These are phyloP conservation scores for Penicillium crystallinum DNA, from an alignment of 495 filamentous ascomycete genomes.

Conservation along the genomic window DNA sequence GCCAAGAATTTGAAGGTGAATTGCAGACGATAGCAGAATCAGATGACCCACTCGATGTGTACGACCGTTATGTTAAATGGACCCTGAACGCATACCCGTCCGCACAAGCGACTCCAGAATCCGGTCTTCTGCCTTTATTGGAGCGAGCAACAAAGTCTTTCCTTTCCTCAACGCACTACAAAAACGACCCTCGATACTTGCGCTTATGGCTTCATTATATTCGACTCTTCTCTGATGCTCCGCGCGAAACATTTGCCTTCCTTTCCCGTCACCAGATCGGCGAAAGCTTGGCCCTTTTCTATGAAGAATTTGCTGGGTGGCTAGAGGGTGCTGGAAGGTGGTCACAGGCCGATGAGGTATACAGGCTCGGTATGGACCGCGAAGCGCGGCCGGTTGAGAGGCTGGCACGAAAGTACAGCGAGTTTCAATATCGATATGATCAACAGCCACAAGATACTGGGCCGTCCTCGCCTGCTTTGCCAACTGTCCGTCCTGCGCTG, in stretches of 20 bases:
- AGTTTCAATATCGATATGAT: conserved; percentile 78
- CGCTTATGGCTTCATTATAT: conserved; percentile 94
- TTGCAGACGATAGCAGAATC: conserved; percentile 71
- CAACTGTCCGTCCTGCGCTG: conserved; percentile 75
- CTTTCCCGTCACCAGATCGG: conserved; percentile 83
- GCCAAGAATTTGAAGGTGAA: conserved; percentile 83
- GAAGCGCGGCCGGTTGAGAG: conserved; percentile 81
- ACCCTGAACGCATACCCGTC: conserved; percentile 92
- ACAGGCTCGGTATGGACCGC: conserved; percentile 76
- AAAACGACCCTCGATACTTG: conserved; percentile 89
- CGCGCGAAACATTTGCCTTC: conserved; percentile 88
- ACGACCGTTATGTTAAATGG: conserved; percentile 96
- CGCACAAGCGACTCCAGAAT: conserved; percentile 84
- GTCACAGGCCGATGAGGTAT: conserved; percentile 91
- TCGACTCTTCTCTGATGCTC: conserved; percentile 82
- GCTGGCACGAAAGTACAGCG: conserved; percentile 78
- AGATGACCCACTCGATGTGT: conserved; percentile 93
- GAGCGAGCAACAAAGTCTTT: conserved; percentile 91
- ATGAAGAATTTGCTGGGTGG: conserved; percentile 95
- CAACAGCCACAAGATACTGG: conserved; percentile 55
- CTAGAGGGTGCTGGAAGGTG: conserved; percentile 80
- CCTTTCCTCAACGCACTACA: conserved; percentile 77
- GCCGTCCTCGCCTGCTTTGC: conserved; percentile 80
- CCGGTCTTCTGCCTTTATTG: conserved; percentile 79
- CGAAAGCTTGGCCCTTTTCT: conserved; percentile 85